Base-by-base conservation (phyloP, 805 yeast genomes). In the Spathaspora sp. region DNA sequence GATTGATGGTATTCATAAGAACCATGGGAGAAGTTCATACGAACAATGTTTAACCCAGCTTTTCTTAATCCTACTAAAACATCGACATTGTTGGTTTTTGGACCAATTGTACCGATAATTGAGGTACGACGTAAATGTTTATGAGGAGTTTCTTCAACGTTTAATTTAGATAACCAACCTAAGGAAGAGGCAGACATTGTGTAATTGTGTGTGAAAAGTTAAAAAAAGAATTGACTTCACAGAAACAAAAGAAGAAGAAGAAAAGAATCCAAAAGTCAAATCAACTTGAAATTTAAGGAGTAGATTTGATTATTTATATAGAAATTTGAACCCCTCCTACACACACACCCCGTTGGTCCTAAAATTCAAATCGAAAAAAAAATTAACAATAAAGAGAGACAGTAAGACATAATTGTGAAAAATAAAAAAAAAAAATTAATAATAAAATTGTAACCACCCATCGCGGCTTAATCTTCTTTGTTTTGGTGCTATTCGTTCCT, bases 1-100 rank as follows among this genome's bases (percentile, higher is more conserved):
- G 89, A 78, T 78, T 92, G 97, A 77, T 94, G 99, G 85, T 94
- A 94, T 66, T 92, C 97, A 78, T 94, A 86, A 49, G 97, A 83
- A 66, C 99, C 99, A 80, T 94, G 99, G 60, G 97, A 89, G 80
- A 94, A 94, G 86, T 94, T 94, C 97, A 94, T 91, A 73, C 99
- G 88, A 51, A 90, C 98, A 70, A 94, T 89, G 84, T 93, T 94
- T 64, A 94, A 82, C 69, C 99, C 99, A 57, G 97, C 97, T 76
- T 90, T 89, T 81, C 99, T 87, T 69, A 94, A 82, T 70, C 83
- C 81, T 64, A 85, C 89, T 67, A 94, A 77, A 61, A 81, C 80
- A 69, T 92, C 97, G 60, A 86, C 92, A 63, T 78, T 73, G 84
- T 94, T 94, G 76, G 98, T 89, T 80, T 90, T 91, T 68, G 99